These are phyloP conservation scores for Paecilomyces dactylethromorphus DNA, from an alignment of 2,329 filamentous ascomycete species.

Conservation along the genomic window DNA sequence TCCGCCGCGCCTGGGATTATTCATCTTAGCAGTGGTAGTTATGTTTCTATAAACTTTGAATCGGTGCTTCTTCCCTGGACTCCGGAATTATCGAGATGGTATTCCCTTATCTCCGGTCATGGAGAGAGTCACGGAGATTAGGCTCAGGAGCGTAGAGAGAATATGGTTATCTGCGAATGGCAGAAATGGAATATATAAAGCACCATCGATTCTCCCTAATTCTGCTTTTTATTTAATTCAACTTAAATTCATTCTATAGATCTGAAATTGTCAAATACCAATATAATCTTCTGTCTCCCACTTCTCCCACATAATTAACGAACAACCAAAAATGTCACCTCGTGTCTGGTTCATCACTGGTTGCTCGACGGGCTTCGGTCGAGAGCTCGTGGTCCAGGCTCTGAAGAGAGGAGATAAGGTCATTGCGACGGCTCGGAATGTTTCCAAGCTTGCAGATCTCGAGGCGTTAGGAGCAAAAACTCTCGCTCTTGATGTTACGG, in stretches of 20 bases:
- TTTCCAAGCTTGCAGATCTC: conserved; percentile 17
- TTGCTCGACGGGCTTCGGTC: conserved; percentile 27
- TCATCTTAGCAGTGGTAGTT: neutral
- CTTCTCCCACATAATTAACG: neutral
- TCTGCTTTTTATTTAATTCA: neutral
- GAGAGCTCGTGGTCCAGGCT: conserved; percentile 17
- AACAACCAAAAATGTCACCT: neutral
- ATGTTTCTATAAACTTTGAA: neutral
- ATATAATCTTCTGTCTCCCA: neutral
- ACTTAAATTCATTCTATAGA: neutral
- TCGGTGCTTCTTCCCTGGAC: neutral
- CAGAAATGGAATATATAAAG: neutral
- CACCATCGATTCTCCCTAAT: neutral
- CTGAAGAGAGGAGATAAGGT: conserved; percentile 26
- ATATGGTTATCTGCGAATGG: neutral
- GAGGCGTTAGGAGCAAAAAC: conserved; percentile 16
- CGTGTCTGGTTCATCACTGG: conserved; percentile 31
- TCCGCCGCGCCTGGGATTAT: neutral
- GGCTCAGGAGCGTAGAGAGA: neutral
- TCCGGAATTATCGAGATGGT: neutral
- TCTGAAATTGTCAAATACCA: conserved; percentile 17
- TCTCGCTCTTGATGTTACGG: conserved; percentile 19
- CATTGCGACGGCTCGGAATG: conserved; percentile 28
- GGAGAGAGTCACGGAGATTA: neutral
- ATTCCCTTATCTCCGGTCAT: neutral